These are phyloP conservation scores for Nothophaeocryptopus gaeumannii DNA, from an alignment of 2,329 filamentous ascomycete species.

Conservation along the genomic window DNA sequence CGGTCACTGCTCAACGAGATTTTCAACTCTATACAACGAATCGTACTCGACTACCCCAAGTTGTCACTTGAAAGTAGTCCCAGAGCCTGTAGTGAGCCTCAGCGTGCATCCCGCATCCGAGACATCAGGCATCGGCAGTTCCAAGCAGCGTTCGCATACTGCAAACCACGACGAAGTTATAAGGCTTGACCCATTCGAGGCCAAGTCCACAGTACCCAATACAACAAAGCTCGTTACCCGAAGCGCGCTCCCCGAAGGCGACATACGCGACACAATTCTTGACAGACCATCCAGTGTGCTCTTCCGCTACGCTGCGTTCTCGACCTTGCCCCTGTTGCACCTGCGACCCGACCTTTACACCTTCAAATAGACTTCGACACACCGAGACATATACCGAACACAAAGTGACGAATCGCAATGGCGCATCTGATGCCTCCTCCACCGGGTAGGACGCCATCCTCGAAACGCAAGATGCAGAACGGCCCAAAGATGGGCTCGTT, in stretches of 20 bases:
- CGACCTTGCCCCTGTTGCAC: not conserved
- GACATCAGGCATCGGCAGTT: conserved; percentile 16
- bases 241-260: conserved; percentile 32
- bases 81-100: conserved; percentile 8
- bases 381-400: no score
- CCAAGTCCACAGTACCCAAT: conserved; percentile 21
- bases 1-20: conserved; percentile 35
- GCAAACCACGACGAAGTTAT: conserved; percentile 28
- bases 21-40: conserved; percentile 30
- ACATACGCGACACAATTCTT: conserved; percentile 19
- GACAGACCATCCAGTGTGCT: conserved; percentile 3
- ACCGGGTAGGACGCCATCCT: not conserved
- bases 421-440: no score
- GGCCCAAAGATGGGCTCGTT: no score
- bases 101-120: conserved; percentile 5
- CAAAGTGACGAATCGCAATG: no score
- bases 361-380: not conserved
- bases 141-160: conserved; percentile 15
- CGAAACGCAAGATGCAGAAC: conserved; percentile 1
- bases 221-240: conserved; percentile 26
- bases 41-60: conserved; percentile 19
- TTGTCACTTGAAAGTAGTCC: conserved; percentile 24
- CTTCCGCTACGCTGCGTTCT: not conserved
- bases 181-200: conserved; percentile 20
- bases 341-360: not conserved